phyloP scores from a whole-genome alignment of 129 eudicot species.

The Flaveria brownii region DNA sequence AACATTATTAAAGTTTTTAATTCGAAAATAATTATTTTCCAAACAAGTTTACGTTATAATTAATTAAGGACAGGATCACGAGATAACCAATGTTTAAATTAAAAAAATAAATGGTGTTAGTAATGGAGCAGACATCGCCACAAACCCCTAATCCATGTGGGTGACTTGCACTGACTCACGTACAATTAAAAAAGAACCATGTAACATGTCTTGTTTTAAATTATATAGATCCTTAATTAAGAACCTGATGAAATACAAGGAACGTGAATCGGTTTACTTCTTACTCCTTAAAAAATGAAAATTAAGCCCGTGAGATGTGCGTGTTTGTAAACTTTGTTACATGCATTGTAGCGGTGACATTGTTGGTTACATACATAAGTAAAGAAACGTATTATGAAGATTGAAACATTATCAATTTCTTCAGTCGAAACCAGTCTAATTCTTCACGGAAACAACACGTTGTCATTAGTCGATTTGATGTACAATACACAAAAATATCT shows the following conservation, averaged over 20 bases:
- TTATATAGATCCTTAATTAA: neutral
- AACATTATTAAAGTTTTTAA: too few species aligned
- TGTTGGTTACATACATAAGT: too few species aligned
- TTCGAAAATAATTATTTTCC: neutral
- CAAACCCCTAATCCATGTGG: constrained; percentile 34
- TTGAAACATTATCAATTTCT: too few species aligned
- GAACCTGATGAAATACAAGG: constrained; percentile 16
- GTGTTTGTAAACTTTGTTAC: too few species aligned
- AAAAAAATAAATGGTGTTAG: constrained; percentile 17
- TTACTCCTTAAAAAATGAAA: neutral
- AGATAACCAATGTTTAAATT: constrained; percentile 13
- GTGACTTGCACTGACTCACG: constrained; percentile 18
- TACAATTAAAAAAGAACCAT: neutral
- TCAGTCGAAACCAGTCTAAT: too few species aligned
- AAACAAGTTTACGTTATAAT: constrained; percentile 19
- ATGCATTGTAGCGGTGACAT: too few species aligned
- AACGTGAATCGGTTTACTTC: constrained; percentile 20
- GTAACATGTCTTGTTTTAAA: constrained; percentile 5
- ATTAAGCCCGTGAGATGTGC: too few species aligned
- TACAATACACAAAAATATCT: too few species aligned
- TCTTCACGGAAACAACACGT: too few species aligned
- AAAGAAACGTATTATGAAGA: too few species aligned
- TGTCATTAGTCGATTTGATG: too few species aligned
- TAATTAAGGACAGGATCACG: constrained; percentile 21
- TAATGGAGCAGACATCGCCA: constrained; percentile 37